phyloP scores from a whole-genome alignment of 2,329 filamentous ascomycete species.

The Ophiostoma sp. region DNA sequence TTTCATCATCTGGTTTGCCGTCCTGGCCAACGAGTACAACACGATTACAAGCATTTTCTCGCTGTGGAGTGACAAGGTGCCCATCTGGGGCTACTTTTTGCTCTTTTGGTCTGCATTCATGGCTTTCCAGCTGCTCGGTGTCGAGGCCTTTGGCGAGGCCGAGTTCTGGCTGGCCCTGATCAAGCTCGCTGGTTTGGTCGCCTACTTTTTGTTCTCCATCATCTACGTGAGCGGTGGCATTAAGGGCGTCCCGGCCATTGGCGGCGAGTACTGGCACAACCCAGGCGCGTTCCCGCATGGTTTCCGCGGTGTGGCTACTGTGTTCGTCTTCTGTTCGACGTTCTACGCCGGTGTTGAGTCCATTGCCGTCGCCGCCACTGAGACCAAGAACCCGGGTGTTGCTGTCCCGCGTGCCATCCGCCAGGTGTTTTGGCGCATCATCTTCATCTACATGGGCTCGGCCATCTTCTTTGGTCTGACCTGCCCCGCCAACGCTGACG shows the following conservation, averaged over 20 bases:
- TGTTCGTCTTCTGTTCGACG: conserved; percentile 69
- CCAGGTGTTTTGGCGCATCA: conserved; percentile 62
- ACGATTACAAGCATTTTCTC: conserved; percentile 65
- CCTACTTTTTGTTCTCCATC: conserved; percentile 73
- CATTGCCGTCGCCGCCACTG: conserved; percentile 63
- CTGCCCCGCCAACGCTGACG: conserved; percentile 66
- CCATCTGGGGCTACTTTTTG: conserved; percentile 67
- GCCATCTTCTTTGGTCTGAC: conserved; percentile 75
- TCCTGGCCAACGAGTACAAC: conserved; percentile 71
- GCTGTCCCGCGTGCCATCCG: conserved; percentile 60
- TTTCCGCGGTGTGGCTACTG: conserved; percentile 64
- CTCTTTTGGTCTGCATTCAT: conserved; percentile 71
- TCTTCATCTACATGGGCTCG: conserved; percentile 66
- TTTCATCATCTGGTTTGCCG: conserved; percentile 65
- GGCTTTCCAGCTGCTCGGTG: conserved; percentile 67
- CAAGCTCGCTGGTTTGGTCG: conserved; percentile 68
- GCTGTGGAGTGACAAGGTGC: conserved; percentile 64
- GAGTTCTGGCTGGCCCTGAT: conserved; percentile 77
- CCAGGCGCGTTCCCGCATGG: conserved; percentile 72
- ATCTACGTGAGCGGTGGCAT: conserved; percentile 70
- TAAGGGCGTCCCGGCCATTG: conserved; percentile 60
- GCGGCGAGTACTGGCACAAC: conserved; percentile 70
- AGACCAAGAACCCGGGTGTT: conserved; percentile 58
- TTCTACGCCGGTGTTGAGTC: conserved; percentile 69
- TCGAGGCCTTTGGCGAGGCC: conserved; percentile 73